phyloP scores from a whole-genome alignment of 345 rosid genomes.

The Raphanus sativus region DNA sequence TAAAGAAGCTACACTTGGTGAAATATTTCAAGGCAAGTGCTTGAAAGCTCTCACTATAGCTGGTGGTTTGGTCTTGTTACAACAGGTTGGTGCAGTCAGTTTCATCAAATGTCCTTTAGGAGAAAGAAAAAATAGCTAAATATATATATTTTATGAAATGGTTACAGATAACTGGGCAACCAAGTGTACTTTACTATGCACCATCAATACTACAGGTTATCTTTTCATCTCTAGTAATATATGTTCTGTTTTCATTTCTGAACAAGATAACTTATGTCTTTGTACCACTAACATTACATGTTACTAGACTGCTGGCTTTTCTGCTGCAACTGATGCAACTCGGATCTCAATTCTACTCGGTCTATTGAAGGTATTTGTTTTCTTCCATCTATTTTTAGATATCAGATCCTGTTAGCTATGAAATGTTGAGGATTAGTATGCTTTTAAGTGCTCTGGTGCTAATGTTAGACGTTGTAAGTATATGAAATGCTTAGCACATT shows the following conservation, averaged over 20 bases:
- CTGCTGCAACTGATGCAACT: conserved; percentile 96
- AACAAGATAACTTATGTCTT: conserved; percentile 11
- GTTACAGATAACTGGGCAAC: conserved; percentile 92
- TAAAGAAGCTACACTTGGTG: conserved; percentile 57
- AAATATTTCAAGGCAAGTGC: conserved; percentile 83
- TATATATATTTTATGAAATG: conserved; percentile 3
- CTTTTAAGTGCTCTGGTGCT: conserved; percentile 4
- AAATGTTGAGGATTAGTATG: neutral
- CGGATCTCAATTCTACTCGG: conserved; percentile 92
- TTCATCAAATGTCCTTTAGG: neutral
- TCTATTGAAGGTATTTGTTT: conserved; percentile 61
- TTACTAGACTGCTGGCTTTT: conserved; percentile 84
- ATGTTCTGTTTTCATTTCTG: conserved; percentile 37
- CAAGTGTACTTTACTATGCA: conserved; percentile 97
- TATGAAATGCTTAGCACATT: conserved; percentile 3
- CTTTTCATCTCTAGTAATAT: neutral
- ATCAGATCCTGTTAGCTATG: conserved; percentile 1
- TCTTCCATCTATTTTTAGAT: conserved; percentile 2
- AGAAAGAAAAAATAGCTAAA: neutral
- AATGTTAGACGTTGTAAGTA: neutral
- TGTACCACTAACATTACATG: conserved; percentile 26
- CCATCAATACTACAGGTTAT: conserved; percentile 83
- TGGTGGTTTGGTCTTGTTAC: conserved; percentile 88
- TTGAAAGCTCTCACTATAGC: conserved; percentile 87
- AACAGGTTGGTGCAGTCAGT: conserved; percentile 62